Conservation (phyloP, 768 basidiomycete species). For the Baorangia bicolor region DNA sequence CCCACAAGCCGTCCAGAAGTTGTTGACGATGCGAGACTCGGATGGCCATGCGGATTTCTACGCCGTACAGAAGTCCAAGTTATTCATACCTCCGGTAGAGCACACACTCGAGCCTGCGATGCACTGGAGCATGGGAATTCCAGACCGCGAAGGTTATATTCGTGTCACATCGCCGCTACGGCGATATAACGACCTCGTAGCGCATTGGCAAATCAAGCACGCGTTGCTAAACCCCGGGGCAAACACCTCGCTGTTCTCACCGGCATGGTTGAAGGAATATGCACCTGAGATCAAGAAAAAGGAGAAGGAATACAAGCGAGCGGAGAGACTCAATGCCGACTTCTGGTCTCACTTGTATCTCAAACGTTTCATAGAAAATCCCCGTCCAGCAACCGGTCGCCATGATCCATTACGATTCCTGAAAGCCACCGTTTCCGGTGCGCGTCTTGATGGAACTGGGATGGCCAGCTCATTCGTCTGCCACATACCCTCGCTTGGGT, state of each 20-base stretch:
- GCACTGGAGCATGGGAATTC: conserved; percentile 72
- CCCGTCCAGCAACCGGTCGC: conserved; percentile 12
- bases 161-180: conserved; percentile 86
- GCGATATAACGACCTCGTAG: conserved; percentile 75
- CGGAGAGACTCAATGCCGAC: conserved; percentile 32
- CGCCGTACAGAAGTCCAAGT: conserved; percentile 32
- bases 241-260: conserved; percentile 42
- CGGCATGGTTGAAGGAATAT: conserved; percentile 45
- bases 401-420: conserved; percentile 31
- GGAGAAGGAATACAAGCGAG: conserved; percentile 36
- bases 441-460: conserved; percentile 15
- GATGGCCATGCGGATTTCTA: conserved; percentile 44
- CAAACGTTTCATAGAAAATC: conserved; percentile 36
- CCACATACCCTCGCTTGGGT: conserved; percentile 28
- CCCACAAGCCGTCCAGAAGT: conserved; percentile 35
- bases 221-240: conserved; percentile 48
- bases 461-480: conserved; percentile 15
- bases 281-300: conserved; percentile 36
- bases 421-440: conserved; percentile 23
- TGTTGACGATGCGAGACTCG: conserved; percentile 50
- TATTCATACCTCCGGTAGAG: conserved; percentile 36
- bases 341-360: conserved; percentile 45
- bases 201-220: conserved; percentile 93
- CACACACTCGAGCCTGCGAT: conserved; percentile 54
- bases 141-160: conserved; percentile 74